These are phyloP conservation scores for Termitomyces sp. DNA, from an alignment of 768 basidiomycete species.

Conservation along the genomic window DNA sequence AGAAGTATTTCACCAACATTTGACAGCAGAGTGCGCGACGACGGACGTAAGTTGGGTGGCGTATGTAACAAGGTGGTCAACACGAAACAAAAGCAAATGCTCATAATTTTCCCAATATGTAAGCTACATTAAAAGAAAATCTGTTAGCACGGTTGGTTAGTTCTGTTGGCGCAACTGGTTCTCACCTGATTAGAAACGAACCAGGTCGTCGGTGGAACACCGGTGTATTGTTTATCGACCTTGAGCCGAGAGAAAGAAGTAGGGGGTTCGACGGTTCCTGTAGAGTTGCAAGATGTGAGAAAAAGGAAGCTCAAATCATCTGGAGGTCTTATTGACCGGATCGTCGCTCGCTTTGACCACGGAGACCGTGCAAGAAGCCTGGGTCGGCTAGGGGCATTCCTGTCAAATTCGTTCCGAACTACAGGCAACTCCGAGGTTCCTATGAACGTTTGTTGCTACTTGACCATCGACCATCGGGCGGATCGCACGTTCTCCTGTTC, in stretches of 20 bases:
- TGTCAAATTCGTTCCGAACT: neutral
- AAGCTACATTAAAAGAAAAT: neutral
- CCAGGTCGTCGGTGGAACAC: neutral
- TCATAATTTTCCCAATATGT: too few species aligned
- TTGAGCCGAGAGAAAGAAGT: neutral
- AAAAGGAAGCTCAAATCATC: constrained; percentile 3
- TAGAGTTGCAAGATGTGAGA: constrained; percentile 7
- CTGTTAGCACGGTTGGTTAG: neutral
- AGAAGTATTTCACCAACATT: neutral
- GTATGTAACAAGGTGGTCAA: neutral
- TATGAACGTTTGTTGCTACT: neutral
- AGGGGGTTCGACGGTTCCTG: constrained; percentile 7
- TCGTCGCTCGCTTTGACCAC: constrained; percentile 6
- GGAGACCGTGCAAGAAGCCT: constrained; percentile 9
- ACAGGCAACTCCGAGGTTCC: constrained; percentile 2
- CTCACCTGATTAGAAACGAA: neutral
- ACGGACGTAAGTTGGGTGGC: constrained; percentile 2
- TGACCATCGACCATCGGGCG: neutral
- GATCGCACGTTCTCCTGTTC: neutral
- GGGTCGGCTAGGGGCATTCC: neutral
- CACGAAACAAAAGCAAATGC: neutral
- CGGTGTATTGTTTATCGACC: neutral
- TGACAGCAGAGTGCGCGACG: neutral
- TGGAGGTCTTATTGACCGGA: constrained; percentile 4
- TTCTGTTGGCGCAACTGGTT: neutral